A percentile compares a stretch with the other conserved stretches of the same genome.
These are phyloP conservation scores for Solanum chiquidenum DNA, from an alignment of 257 asterid genomes.

Conservation along the genomic window DNA sequence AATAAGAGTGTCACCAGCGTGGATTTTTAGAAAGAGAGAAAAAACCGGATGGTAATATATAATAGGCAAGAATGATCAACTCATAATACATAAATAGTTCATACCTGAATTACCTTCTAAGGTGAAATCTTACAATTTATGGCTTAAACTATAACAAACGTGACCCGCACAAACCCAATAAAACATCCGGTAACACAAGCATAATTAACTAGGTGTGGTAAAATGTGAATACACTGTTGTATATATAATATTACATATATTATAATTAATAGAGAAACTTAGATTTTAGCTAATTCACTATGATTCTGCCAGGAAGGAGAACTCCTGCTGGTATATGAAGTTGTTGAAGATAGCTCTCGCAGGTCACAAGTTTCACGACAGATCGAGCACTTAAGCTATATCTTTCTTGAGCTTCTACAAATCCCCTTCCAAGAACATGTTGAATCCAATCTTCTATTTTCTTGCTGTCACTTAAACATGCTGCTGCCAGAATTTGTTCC, in stretches of 20 bases:
- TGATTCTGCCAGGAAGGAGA: conserved; percentile 49
- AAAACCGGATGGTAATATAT: not conserved
- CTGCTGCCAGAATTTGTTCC: conserved; percentile 55
- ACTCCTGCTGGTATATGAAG: conserved; percentile 14
- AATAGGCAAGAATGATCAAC: not conserved
- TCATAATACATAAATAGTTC: not conserved
- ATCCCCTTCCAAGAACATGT: conserved; percentile 32
- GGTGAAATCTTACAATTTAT: not conserved
- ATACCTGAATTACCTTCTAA: not conserved
- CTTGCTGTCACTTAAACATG: conserved; percentile 23
- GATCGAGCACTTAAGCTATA: conserved; percentile 40
- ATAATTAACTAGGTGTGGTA: not conserved
- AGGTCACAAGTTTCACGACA: conserved; percentile 33
- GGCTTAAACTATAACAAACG: not conserved
- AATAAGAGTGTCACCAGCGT: not conserved
- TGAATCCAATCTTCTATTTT: conserved; percentile 61
- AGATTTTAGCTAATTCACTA: conserved; percentile 32
- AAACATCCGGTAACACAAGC: not conserved
- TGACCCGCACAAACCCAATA: not conserved
- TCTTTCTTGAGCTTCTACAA: conserved; percentile 43
- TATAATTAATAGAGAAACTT: conserved; percentile 5
- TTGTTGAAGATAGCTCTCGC: conserved; percentile 12
- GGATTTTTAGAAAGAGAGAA: not conserved
- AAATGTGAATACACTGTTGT: not conserved
- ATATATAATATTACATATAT: not conserved